Base-by-base conservation (phyloP, 140 eudicot genomes). In the Oenanthe javanica region DNA sequence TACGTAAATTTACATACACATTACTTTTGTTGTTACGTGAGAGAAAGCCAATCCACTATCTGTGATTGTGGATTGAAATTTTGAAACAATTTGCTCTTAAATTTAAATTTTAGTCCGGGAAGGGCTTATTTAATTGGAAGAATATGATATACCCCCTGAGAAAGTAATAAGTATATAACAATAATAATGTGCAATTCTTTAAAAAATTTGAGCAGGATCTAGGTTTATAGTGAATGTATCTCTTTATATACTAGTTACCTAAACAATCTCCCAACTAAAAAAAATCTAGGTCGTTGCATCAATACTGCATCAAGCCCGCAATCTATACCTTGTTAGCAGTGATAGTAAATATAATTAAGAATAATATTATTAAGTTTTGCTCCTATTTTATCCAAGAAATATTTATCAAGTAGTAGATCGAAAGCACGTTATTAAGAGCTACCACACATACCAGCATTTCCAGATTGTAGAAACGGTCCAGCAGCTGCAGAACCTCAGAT, bases 391-490 rank as follows among this genome's bases (percentile, higher is more conserved):
- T 23, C 21, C 12, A 23, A 12, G 43, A 25, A 31, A 67, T 67
- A 31, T 13, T 4, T 10, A 67, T 67, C 16, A 45, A 77, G 51
- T 72, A 5, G 82, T 5, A 45, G 15, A 18, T 18, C 18, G 61
- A 5, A 49, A 21, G 52, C 7, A 82, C 7, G 55, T 50, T 18
- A 18, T 9, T 18, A 21, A 9, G 25, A 54, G 69, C 25, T 55
- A 61, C 31, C 10, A 43, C n/a, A 74, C 87, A 43, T 86, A 89
- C 93, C 88, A 89, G 79, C 93, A 89, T 83, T 66, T 89, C 90
- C 85, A 89, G 82, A 86, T 89, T 81, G 83, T 84, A 89, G 85
- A 89, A 89, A 27, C 87, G 90, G 74, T 83, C 90, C 55, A 89
- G 79, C 86, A 89, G 82, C 85, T 87, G 87, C 83, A 89, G 50